Evolutionary conservation across 2,329 filamentous ascomycete genomes (phyloP).

Genomic region (Curvularia lunata): DNA sequence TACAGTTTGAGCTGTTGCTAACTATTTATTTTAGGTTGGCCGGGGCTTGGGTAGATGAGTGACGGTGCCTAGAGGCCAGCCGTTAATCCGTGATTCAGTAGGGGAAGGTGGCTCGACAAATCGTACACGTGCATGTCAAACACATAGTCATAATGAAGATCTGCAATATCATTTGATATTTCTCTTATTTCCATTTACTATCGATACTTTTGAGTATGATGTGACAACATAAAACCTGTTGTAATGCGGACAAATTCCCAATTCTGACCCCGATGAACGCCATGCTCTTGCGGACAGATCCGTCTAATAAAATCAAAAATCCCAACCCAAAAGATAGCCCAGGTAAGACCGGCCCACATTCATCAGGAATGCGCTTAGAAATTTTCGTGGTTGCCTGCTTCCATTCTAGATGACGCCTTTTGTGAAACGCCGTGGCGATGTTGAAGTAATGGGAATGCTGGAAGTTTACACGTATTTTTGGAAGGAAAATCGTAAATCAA

Average conservation of each 20-base stretch:
- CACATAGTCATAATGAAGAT: too few relatives aligned
- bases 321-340: constrained; percentile 6
- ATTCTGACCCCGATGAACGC: constrained; percentile 5
- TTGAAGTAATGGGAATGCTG: constrained; percentile 11
- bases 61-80: too few relatives aligned
- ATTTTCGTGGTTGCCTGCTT: constrained; percentile 3
- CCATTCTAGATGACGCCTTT: constrained; percentile 14
- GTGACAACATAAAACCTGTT: not conserved
- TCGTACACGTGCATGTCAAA: too few relatives aligned
- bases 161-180: not conserved
- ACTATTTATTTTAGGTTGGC: constrained; percentile 10
- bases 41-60: constrained; percentile 3
- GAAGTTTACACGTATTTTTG: constrained; percentile 8
- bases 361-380: constrained; percentile 1
- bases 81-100: too few relatives aligned
- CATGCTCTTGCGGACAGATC: constrained; percentile 16
- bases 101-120: too few relatives aligned
- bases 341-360: constrained; percentile 1
- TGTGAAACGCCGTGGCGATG: constrained; percentile 20
- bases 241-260: too few relatives aligned
- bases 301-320: constrained; percentile 9
- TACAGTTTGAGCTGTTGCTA: not conserved
- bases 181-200: not conserved
- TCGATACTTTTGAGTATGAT: not conserved
- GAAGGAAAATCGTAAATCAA: constrained; percentile 5